Evolutionary conservation across 805 yeast genomes (phyloP).

Genomic region (Pichia occidentalis): DNA sequence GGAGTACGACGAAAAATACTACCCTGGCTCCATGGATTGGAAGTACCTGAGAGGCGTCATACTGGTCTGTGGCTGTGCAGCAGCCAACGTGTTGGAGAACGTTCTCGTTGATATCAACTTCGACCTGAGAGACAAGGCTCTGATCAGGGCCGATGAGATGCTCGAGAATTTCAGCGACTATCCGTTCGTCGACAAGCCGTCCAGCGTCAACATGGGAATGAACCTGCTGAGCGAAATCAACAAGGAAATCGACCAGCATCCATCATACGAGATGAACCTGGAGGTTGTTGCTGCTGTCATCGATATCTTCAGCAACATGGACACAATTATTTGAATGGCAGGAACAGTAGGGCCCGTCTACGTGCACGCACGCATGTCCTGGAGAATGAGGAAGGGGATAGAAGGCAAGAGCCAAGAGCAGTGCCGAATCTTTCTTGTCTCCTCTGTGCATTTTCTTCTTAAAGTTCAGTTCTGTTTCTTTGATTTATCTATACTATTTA

Average conservation of each 20-base stretch:
- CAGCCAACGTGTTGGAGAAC: conserved; percentile 94
- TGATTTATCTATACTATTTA: no score
- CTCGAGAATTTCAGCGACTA: conserved; percentile 74
- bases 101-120: conserved; percentile 69
- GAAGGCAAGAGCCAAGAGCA: not conserved
- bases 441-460: conserved; percentile 7
- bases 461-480: no score
- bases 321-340: conserved; percentile 64
- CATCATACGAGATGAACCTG: conserved; percentile 55
- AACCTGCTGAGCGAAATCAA: conserved; percentile 51
- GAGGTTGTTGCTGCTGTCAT: conserved; percentile 93
- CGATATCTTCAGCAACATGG: conserved; percentile 87
- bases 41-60: conserved; percentile 72
- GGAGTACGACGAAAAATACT: conserved; percentile 49
- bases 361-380: no score
- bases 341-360: no score
- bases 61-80: conserved; percentile 82
- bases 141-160: conserved; percentile 89
- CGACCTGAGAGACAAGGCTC: conserved; percentile 87
- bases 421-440: conserved; percentile 10
- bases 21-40: conserved; percentile 63
- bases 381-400: not conserved
- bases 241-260: conserved; percentile 45
- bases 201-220: conserved; percentile 63
- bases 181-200: conserved; percentile 58